phyloP scores from a whole-genome alignment of 345 rosid genomes.

The Populus euphratica region DNA sequence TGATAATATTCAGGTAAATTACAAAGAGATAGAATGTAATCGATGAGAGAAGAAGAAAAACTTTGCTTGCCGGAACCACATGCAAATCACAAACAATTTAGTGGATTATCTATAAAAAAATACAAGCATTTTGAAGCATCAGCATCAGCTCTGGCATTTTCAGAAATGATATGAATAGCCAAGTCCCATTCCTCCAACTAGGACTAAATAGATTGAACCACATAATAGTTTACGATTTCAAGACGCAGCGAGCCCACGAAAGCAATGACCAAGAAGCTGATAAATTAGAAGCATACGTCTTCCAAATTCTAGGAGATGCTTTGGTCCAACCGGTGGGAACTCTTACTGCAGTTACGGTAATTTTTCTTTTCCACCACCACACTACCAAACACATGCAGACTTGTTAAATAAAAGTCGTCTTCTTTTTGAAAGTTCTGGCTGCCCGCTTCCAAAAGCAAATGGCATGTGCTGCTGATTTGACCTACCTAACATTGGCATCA shows the following conservation, averaged over 20 bases:
- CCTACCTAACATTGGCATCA: slow-evolving; percentile 8
- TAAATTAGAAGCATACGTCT: not conserved
- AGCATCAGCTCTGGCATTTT: not conserved
- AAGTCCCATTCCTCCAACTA: not conserved
- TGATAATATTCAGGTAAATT: not conserved
- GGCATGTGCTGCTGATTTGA: slow-evolving; percentile 14
- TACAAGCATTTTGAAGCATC: not conserved
- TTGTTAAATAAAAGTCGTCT: not conserved
- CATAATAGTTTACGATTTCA: not conserved
- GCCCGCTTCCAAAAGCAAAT: slow-evolving; percentile 17
- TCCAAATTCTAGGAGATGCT: not conserved
- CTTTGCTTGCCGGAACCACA: not conserved
- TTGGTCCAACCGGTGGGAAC: not conserved
- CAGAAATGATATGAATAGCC: not conserved
- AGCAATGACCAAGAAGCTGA: not conserved
- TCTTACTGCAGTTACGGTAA: not conserved
- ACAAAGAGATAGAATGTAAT: not conserved
- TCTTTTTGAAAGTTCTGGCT: slow-evolving; percentile 10
- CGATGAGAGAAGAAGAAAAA: slow-evolving; percentile 3
- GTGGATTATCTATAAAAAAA: not conserved
- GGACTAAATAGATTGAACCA: not conserved
- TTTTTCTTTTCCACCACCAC: not conserved
- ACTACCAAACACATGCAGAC: not conserved
- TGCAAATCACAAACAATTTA: not conserved
- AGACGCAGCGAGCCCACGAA: too few relatives aligned